Percentiles rank a stretch among this genome's conserved stretches.
phyloP scores from a whole-genome alignment of 2,329 filamentous ascomycete species.

The Colletotrichum incanum region DNA sequence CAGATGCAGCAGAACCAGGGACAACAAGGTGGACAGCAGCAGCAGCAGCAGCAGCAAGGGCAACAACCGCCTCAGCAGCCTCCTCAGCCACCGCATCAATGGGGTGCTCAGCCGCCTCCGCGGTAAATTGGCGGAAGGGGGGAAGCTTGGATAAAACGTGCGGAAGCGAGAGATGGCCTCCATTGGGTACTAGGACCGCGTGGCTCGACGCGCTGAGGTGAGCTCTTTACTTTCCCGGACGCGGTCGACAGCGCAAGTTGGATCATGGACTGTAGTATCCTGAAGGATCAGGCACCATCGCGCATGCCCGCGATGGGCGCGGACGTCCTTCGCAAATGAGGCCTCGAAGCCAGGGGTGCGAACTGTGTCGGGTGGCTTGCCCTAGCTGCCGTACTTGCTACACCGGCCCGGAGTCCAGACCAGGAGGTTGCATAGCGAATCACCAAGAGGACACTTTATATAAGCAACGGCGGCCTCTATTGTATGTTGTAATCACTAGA shows the following conservation, averaged over 20 bases:
- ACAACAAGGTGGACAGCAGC: constrained; percentile 46
- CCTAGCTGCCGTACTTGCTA: constrained; percentile 12
- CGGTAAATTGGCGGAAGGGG: background rate
- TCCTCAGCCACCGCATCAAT: constrained; percentile 44
- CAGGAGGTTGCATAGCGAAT: background rate
- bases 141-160: background rate
- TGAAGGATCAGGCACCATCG: background rate
- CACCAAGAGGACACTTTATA: background rate
- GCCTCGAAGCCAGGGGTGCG: constrained; percentile 16
- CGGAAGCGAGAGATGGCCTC: background rate
- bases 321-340: constrained; percentile 16
- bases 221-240: background rate
- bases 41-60: constrained; percentile 39
- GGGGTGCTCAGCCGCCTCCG: constrained; percentile 39
- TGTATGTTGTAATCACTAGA: background rate
- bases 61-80: constrained; percentile 50
- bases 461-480: background rate
- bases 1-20: constrained; percentile 58
- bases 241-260: background rate
- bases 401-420: background rate
- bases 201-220: background rate
- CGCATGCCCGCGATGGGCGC: background rate
- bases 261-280: background rate
- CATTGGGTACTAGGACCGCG: background rate
- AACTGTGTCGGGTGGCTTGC: constrained; percentile 26